Evolutionary conservation across 164 flowering plant genomes (phyloP).

Genomic region (Cinnamomum micranthum): DNA sequence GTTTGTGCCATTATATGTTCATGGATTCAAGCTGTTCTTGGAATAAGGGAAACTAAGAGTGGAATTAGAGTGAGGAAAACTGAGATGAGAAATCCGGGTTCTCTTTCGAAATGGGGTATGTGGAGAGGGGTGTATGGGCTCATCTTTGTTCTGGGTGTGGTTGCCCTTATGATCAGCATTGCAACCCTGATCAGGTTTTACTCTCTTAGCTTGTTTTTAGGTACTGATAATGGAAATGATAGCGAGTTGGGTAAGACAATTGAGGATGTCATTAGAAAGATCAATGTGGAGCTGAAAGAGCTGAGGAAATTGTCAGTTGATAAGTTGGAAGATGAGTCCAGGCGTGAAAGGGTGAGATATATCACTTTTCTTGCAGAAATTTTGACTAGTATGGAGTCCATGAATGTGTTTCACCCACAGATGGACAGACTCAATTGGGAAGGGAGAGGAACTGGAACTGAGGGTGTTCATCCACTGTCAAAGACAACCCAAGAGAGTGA

Average conservation of each 20-base stretch:
- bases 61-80: too few species aligned
- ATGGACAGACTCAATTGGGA: conserved; percentile 9
- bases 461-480: conserved; percentile 25
- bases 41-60: too few species aligned
- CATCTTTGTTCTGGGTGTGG: conserved; percentile 29
- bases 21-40: neutral
- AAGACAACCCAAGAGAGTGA: conserved; percentile 20
- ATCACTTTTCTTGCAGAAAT: conserved; percentile 53
- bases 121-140: conserved; percentile 29
- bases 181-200: conserved; percentile 42
- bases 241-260: conserved; percentile 18
- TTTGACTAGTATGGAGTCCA: conserved; percentile 37
- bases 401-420: conserved; percentile 22
- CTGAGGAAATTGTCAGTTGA: conserved; percentile 15
- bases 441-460: conserved; percentile 4
- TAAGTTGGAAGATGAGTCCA: conserved; percentile 1
- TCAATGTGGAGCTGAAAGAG: conserved; percentile 35
- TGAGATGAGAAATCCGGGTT: conserved; percentile 15
- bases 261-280: conserved; percentile 34
- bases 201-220: conserved; percentile 34
- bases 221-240: conserved; percentile 15
- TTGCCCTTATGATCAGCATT: conserved; percentile 35
- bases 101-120: conserved; percentile 25
- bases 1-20: neutral
- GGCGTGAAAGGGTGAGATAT: conserved; percentile 17